A percentile compares a stretch with the other conserved stretches of the same genome.
Conservation (phyloP, 2,329 filamentous ascomycete species). For the Cladosporium sp. region DNA sequence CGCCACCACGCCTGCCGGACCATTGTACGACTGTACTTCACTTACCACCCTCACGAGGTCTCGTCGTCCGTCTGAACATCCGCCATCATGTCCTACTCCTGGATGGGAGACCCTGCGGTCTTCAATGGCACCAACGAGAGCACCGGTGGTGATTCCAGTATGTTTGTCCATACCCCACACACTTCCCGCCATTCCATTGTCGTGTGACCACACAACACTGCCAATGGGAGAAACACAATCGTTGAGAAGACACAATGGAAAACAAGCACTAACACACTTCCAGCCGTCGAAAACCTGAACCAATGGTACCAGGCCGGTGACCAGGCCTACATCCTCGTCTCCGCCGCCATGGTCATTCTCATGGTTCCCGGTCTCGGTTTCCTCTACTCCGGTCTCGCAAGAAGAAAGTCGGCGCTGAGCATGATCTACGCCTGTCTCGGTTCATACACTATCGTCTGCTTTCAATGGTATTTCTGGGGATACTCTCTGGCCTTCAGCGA, state of each 20-base stretch:
- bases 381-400: conserved; percentile 94
- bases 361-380: conserved; percentile 98
- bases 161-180: conserved; percentile 26
- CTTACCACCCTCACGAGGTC: not conserved
- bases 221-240: not conserved
- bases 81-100: conserved; percentile 43
- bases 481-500: conserved; percentile 90
- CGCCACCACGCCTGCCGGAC: not conserved
- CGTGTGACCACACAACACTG: not conserved
- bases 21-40: not conserved
- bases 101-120: conserved; percentile 38
- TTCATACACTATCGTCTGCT: conserved; percentile 81
- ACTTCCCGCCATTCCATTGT: not conserved
- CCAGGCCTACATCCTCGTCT: conserved; percentile 85
- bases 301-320: conserved; percentile 92
- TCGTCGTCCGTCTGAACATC: not conserved
- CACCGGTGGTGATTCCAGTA: conserved; percentile 73
- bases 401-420: conserved; percentile 92
- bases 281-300: conserved; percentile 82
- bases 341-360: conserved; percentile 86
- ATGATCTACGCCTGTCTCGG: conserved; percentile 98
- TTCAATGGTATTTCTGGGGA: conserved; percentile 99
- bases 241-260: not conserved
- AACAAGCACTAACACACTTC: conserved; percentile 8
- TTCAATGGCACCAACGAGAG: conserved; percentile 52